A percentile compares a stretch with the other conserved stretches of the same genome.
phyloP scores from a whole-genome alignment of 805 yeast species.

The Candida easanensis region DNA sequence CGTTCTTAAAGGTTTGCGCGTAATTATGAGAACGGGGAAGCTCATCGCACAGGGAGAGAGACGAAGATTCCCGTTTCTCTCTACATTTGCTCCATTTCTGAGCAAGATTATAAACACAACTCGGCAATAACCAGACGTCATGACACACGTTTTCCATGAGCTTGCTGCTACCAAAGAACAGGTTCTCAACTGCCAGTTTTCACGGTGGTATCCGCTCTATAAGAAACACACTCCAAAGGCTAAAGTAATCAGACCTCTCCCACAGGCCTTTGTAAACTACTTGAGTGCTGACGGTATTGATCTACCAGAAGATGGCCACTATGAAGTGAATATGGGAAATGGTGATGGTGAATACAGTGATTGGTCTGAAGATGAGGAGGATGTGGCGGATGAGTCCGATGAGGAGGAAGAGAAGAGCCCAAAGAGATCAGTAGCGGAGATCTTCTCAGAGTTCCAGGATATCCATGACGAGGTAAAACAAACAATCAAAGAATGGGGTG shows the following conservation, averaged over 20 bases:
- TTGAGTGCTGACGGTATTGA: constrained; percentile 65
- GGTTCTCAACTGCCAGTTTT: constrained; percentile 49
- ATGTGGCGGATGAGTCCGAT: constrained; percentile 22
- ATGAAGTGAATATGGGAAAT: constrained; percentile 33
- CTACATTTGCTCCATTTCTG: too few species aligned
- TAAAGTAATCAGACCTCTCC: constrained; percentile 53
- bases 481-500: constrained; percentile 47
- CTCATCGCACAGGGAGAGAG: neutral
- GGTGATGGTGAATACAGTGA: constrained; percentile 73
- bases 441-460: constrained; percentile 47
- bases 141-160: constrained; percentile 22
- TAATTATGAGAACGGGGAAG: neutral
- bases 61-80: too few species aligned
- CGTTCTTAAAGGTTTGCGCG: neutral
- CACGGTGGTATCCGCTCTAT: constrained; percentile 59
- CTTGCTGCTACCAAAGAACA: constrained; percentile 36
- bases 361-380: constrained; percentile 51
- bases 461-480: constrained; percentile 53
- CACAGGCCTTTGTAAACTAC: constrained; percentile 56
- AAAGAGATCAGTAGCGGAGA: constrained; percentile 18
- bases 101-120: too few species aligned
- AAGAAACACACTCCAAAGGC: constrained; percentile 47
- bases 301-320: constrained; percentile 47
- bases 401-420: constrained; percentile 15
- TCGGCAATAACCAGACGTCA: neutral